Evolutionary conservation across 108 stramenopile genomes (phyloP).

Genomic region (Pseudonitzschia delicatissima): DNA sequence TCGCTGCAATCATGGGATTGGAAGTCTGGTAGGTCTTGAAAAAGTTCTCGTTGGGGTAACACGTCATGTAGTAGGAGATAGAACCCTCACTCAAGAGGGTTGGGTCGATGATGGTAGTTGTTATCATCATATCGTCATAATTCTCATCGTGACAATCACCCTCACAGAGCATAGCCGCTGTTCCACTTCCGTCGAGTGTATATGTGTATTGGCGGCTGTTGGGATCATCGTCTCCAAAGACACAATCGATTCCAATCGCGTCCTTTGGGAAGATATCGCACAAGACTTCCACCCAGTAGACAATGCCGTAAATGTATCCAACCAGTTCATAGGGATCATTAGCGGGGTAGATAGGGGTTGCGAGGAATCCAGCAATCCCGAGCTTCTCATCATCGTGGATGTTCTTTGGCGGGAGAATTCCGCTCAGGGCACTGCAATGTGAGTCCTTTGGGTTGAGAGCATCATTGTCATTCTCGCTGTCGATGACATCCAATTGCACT

Average conservation of each 20-base stretch:
- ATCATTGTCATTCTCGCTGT: neutral
- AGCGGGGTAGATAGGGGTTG: constrained; percentile 32
- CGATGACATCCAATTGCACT: neutral
- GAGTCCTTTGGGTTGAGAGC: neutral
- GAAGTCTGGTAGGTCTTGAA: constrained; percentile 24
- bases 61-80: constrained; percentile 16
- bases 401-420: neutral
- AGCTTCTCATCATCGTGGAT: neutral
- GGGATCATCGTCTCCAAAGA: constrained; percentile 14
- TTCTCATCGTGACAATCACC: constrained; percentile 33
- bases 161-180: constrained; percentile 9
- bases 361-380: constrained; percentile 12
- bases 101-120: constrained; percentile 2
- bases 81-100: neutral
- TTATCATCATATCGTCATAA: constrained; percentile 1
- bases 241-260: constrained; percentile 23
- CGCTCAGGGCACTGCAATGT: neutral
- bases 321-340: constrained; percentile 21
- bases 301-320: constrained; percentile 12
- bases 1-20: constrained; percentile 37
- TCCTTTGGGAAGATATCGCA: constrained; percentile 25
- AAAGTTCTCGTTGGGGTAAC: constrained; percentile 36
- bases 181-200: constrained; percentile 15
- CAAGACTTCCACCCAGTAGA: constrained; percentile 27
- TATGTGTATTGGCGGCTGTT: constrained; percentile 21